Base-by-base conservation (phyloP, 768 basidiomycete genomes). In the Lentinula raphanica region DNA sequence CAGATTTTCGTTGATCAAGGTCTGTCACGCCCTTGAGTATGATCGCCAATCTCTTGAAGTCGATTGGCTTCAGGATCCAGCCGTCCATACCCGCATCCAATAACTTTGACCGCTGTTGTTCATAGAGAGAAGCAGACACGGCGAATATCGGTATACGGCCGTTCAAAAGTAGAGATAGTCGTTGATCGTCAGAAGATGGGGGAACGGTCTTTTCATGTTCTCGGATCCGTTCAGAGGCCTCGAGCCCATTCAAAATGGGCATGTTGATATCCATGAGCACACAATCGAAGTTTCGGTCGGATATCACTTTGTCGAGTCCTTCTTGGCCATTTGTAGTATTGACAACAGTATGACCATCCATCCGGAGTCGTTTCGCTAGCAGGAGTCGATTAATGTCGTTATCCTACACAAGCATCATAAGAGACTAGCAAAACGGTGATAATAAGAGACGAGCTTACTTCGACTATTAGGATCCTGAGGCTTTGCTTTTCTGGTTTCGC, bases 231-330 rank as follows among this genome's bases (percentile, higher is more conserved):
- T 76, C 70, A 0, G 89, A 86, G 0, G 89, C 83, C 54, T 87
- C 81, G 58, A 84, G 82, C 11, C 91, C 90, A 62, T 90, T 80
- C 48, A 92, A 73, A 54, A 93, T 86, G 0, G 90, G 90, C 88
- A 90, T 91, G 66, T 87, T 90, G 11, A 92, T 82, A 67, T 92
- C 90, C 92, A 92, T 94, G 46, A 94, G 73, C 15, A 92, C 75
- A 58, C 78, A 79, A 65, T 94, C 90, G 63, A 89, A 88, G 3
- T 79, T 73, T 38, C 75, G 73, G 66, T 90, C 88, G 0, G 69
- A 66, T 54, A 77, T 68, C 25, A 90, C 72, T 59, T 76, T 75
- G 35, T 88, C 84, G 1, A 90, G 73, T 0, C 82, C 85, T 64
- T 91, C 88, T 68, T 88, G 88, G 3, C 92, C 90, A 65, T 94